Base-by-base conservation (phyloP, 306 rosid genomes). In the Arachis hypogaea region DNA sequence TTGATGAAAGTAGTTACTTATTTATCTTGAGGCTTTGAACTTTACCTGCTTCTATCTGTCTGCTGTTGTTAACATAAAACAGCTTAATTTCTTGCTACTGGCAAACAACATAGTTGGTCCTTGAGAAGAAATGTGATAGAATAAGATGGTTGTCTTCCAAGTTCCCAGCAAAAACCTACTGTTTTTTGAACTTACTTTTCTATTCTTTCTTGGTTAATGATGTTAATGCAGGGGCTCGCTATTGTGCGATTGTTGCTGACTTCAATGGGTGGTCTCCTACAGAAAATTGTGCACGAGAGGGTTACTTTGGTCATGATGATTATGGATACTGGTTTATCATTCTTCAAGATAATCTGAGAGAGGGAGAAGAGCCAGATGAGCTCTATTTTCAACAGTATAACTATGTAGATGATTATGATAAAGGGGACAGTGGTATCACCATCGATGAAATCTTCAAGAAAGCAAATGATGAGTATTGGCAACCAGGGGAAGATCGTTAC, bases 251-350 rank as follows among this genome's bases (percentile, higher is more conserved):
- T 78, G 51, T 88, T 49, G 96, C 90, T 66, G 97, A 94, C 83
- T 89, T 94, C 86, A 94, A 94, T 75, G 91, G 77, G 3, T 94
- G 96, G 98, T 91, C 94, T 56, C 88, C 95, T 55, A 89, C 93
- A 28, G 96, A 91, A 81, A 86, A 91, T 80, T 83, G 83, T 88
- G 97, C 98, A 40, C 88, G 92, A 81, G 97, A 94, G 81, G 94
- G 96, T 78, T 88, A 75, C 84, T 86, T 85, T 66, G 98, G 98
- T 47, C 96, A 86, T 60, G 98, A 94, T 80, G 98, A 94, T 84
- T 91, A 75, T 80, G 97, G 98, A 73, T 94, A 89, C 78, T 94
- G 98, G 98, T 94, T 94, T 80, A 81, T 94, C 80, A 84, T 94
- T 83, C 92, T 94, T 16, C 88, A 91, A 65, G 98, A 94, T 82